A percentile compares a stretch with the other conserved stretches of the same genome.
phyloP scores from a whole-genome alignment of 331 rosid genomes.

The Dryas integrifolia region DNA sequence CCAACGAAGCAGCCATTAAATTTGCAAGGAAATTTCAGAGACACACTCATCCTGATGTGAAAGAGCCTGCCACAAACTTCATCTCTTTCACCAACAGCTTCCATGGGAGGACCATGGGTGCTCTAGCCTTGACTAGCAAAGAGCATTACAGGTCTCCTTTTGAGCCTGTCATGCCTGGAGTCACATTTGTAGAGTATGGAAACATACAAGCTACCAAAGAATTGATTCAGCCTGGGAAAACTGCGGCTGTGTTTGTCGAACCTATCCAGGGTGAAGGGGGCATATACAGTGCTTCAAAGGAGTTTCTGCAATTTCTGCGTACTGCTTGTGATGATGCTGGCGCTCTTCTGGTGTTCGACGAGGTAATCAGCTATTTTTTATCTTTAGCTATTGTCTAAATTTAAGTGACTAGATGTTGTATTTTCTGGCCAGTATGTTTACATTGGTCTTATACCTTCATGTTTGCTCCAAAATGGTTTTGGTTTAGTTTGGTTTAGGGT shows the following conservation, averaged over 20 bases:
- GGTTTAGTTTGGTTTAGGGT: not conserved
- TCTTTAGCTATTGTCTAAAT: not conserved
- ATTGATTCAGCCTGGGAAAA: slow-evolving; percentile 55
- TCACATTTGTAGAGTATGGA: slow-evolving; percentile 77
- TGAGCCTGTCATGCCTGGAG: slow-evolving; percentile 95
- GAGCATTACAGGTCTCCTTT: slow-evolving; percentile 76
- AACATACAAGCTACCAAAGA: slow-evolving; percentile 56
- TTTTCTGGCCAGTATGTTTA: not conserved
- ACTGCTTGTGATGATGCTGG: slow-evolving; percentile 79
- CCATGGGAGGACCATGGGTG: slow-evolving; percentile 91
- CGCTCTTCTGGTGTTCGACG: slow-evolving; percentile 77
- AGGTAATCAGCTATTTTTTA: slow-evolving; percentile 42
- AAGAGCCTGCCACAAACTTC: slow-evolving; percentile 61
- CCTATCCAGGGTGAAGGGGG: slow-evolving; percentile 98
- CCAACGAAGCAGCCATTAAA: slow-evolving; percentile 89
- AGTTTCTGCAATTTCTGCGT: slow-evolving; percentile 63
- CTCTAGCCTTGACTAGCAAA: slow-evolving; percentile 94
- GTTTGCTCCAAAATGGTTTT: not conserved
- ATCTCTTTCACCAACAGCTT: slow-evolving; percentile 72
- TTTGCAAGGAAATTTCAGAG: slow-evolving; percentile 84
- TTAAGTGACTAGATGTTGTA: not conserved
- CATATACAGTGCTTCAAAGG: slow-evolving; percentile 72
- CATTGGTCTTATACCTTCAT: not conserved
- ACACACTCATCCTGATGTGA: slow-evolving; percentile 39
- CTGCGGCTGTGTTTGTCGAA: slow-evolving; percentile 81